Base-by-base conservation (phyloP, 2,329 filamentous ascomycete species). In the Gremmenia infestans region DNA sequence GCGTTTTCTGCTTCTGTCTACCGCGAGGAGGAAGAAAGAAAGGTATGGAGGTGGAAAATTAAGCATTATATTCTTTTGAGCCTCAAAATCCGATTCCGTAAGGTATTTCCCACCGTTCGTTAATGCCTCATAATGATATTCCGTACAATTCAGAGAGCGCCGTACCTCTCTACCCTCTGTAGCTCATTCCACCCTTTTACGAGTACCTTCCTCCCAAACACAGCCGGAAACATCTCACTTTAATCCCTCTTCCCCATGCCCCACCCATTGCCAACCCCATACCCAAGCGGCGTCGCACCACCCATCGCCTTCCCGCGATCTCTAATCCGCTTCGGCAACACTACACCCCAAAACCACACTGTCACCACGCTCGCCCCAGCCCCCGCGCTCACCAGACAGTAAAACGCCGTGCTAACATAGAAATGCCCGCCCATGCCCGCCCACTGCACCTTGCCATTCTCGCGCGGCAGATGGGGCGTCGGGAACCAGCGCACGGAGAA, bases 401-500 rank as follows among this genome's bases (percentile, higher is more conserved):
- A 86, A 58, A 86, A 85, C 0, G 86, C 71, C 35, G 82, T 86
- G 68, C 81, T 83, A 7, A 81, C 80, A 66, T 82, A 85, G 35
- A 86, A 76, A 61, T 86, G 82, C 0, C 82, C 81, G 15, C 83
- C 82, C 72, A 86, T 78, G 3, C 83, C 83, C 57, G 80, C 76
- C 83, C 83, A 86, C 71, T 85, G 81, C 5, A 86, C 81, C 58
- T 74, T 77, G 11, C 83, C 83, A 70, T 85, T 83, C n/a, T 78
- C 82, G 70, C 80, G 81, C 60, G 88, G 89, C 61, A 93, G 75
- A 39, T 79, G 77, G 0, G 88, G 86, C 23, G 82, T 88, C 1
- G 88, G 87, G 71, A 93, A 94, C 94, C 94, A 97, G 46, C 90
- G 78, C 14, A 97, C 86, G 42, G 84, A 88, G 67, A 97, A 89